Conservation (phyloP, 1,284 basidiomycete genomes). For the Exobasidium cylindrosporum region DNA sequence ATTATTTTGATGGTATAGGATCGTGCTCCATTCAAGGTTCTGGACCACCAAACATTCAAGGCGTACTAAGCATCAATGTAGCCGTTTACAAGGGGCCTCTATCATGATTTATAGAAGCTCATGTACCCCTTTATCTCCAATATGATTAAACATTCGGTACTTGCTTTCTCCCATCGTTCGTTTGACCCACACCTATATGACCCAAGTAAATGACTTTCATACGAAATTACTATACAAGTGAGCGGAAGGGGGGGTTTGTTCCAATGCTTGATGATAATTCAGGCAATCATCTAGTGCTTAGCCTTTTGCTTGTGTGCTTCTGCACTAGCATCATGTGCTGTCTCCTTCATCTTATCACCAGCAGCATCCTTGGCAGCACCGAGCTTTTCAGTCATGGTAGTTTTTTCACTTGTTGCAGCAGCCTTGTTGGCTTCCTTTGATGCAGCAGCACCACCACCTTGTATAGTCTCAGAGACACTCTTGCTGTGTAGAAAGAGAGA, state of each 20-base stretch:
- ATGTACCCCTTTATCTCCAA: too few relatives aligned
- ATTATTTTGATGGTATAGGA: neutral
- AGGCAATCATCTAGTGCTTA: conserved; percentile 9
- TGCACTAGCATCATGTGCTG: conserved; percentile 14
- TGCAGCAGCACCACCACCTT: conserved; percentile 17
- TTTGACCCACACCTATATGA: too few relatives aligned
- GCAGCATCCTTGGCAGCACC: conserved; percentile 14
- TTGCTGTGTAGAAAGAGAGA: conserved; percentile 4
- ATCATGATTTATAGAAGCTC: too few relatives aligned
- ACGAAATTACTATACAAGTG: too few relatives aligned
- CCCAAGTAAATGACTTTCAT: too few relatives aligned
- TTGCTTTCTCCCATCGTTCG: too few relatives aligned
- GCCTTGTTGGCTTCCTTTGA: conserved; percentile 26
- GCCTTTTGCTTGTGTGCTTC: conserved; percentile 20
- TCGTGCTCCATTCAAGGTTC: neutral
- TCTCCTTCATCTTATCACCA: conserved; percentile 21
- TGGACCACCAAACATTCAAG: neutral
- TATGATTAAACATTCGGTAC: too few relatives aligned
- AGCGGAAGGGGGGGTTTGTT: too few relatives aligned
- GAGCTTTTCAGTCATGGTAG: conserved; percentile 23
- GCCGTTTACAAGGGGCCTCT: neutral
- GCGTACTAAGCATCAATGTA: neutral
- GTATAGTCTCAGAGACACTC: conserved; percentile 34
- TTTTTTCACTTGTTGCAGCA: conserved; percentile 33
- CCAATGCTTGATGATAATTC: neutral